Conservation (phyloP, 192 early-diverging fungal species). For the Coemansia furcata region DNA sequence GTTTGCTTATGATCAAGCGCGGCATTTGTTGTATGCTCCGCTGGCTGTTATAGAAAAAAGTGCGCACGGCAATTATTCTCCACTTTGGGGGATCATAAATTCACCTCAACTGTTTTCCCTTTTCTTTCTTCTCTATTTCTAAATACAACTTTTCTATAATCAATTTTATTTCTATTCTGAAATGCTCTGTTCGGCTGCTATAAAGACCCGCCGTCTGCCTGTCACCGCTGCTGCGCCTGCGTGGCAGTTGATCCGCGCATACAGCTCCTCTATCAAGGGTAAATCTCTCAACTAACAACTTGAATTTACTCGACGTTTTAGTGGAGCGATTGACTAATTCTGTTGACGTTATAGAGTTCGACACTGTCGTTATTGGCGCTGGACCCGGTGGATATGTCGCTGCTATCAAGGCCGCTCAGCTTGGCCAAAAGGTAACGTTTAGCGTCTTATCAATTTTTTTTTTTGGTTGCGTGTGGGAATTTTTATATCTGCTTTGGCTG, state of each 20-base stretch:
- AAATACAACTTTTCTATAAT: slow-evolving; percentile 1
- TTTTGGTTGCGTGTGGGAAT: neutral
- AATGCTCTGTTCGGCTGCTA: slow-evolving; percentile 45
- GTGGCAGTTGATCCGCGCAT: slow-evolving; percentile 43
- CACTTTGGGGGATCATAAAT: neutral
- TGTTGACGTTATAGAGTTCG: slow-evolving; percentile 57
- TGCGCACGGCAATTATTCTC: neutral
- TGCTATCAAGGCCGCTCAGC: slow-evolving; percentile 97
- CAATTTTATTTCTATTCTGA: neutral
- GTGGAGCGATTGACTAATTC: neutral
- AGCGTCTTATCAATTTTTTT: neutral
- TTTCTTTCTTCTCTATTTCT: neutral
- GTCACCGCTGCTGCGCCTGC: slow-evolving; percentile 19
- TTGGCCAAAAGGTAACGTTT: slow-evolving; percentile 84
- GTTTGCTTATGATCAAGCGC: neutral
- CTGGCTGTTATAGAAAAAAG: neutral
- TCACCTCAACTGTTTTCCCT: neutral
- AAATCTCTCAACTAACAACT: neutral
- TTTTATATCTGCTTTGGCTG: neutral
- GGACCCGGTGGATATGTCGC: slow-evolving; percentile 99
- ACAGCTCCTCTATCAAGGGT: slow-evolving; percentile 49
- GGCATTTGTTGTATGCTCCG: neutral
- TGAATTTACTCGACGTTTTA: neutral
- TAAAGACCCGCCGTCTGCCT: slow-evolving; percentile 24
- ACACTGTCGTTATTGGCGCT: slow-evolving; percentile 87